phyloP scores from a whole-genome alignment of 495 filamentous ascomycete species.

The Parathielavia hyrcaniae region DNA sequence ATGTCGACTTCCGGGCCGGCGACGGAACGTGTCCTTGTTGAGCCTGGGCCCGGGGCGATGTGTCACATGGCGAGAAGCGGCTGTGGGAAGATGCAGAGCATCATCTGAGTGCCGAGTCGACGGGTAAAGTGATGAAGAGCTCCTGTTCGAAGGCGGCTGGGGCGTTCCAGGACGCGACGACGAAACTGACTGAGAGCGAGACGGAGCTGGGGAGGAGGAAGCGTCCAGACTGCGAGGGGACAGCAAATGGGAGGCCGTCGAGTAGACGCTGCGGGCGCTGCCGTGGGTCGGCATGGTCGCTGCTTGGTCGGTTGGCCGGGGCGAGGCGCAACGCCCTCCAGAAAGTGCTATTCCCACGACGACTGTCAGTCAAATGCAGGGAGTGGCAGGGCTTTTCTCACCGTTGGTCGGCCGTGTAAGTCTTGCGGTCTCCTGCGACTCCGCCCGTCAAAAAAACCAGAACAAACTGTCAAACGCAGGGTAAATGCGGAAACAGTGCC shows the following conservation, averaged over 20 bases:
- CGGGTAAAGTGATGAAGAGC: constrained; percentile 9
- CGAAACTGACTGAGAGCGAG: neutral
- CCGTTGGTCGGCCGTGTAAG: neutral
- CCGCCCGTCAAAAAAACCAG: neutral
- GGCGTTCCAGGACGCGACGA: constrained; percentile 6
- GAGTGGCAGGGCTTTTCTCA: neutral
- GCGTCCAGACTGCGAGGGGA: constrained; percentile 19
- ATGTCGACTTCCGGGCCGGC: neutral
- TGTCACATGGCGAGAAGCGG: neutral
- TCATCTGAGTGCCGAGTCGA: constrained; percentile 10
- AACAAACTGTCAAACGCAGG: neutral
- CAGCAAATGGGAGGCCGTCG: constrained; percentile 21
- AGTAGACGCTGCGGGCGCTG: constrained; percentile 24
- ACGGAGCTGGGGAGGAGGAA: neutral
- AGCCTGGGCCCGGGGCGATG: neutral
- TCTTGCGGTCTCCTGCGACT: neutral
- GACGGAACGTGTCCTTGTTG: neutral
- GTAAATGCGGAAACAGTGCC: neutral
- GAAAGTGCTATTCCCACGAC: neutral
- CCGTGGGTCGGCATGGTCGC: constrained; percentile 17
- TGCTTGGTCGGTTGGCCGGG: neutral
- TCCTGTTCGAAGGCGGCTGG: neutral
- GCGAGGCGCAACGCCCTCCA: too few species aligned
- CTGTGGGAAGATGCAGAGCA: neutral
- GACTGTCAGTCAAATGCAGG: neutral